These are phyloP conservation scores for Calonectria hawksworthii DNA, from an alignment of 2,329 filamentous ascomycete genomes.

Conservation along the genomic window DNA sequence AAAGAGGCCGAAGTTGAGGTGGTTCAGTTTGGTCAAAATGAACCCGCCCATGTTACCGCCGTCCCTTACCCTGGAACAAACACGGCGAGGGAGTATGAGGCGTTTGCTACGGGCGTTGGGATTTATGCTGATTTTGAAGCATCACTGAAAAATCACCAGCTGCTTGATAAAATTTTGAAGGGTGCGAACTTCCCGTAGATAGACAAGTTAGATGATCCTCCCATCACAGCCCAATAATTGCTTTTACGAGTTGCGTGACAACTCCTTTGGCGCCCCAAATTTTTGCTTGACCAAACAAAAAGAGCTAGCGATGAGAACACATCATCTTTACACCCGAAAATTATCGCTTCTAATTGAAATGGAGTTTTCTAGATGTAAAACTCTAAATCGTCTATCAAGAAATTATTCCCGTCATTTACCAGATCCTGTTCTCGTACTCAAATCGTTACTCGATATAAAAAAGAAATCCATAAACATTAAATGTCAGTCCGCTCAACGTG, in stretches of 20 bases:
- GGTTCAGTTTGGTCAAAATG: neutral
- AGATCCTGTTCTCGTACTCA: slow-evolving; percentile 10
- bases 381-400: neutral
- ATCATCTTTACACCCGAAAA: neutral
- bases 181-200: neutral
- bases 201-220: neutral
- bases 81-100: slow-evolving; percentile 7
- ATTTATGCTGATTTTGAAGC: neutral
- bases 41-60: neutral
- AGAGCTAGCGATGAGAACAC: too few species aligned
- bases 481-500: slow-evolving; percentile 42
- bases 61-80: slow-evolving; percentile 7
- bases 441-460: neutral
- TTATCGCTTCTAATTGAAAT: neutral
- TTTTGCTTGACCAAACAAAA: neutral
- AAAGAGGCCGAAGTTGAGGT: neutral
- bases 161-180: neutral
- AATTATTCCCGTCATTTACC: neutral
- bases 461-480: neutral
- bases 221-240: neutral
- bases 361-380: neutral
- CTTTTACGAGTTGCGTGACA: neutral
- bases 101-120: neutral
- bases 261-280: neutral
- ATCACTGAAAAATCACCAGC: neutral